Percentiles rank a stretch among this genome's conserved stretches.
Evolutionary conservation across 164 flowering plant genomes (phyloP).

Genomic region (Liriodendron chinense): DNA sequence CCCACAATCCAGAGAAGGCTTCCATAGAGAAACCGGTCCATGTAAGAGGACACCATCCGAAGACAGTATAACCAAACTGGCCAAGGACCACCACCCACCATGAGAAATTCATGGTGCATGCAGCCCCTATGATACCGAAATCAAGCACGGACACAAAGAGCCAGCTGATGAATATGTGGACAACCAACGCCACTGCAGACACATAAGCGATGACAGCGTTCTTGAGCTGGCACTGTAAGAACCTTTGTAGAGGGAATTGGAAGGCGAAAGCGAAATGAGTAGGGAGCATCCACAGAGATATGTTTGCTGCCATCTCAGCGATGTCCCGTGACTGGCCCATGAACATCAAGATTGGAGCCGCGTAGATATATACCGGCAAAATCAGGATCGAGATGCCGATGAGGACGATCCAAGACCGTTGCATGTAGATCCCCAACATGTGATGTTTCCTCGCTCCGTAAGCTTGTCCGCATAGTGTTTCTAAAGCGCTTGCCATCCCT

Average conservation of each 20-base stretch:
- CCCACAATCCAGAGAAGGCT: conserved; percentile 46
- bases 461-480: conserved; percentile 88
- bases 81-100: conserved; percentile 48
- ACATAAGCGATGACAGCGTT: conserved; percentile 38
- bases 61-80: conserved; percentile 27
- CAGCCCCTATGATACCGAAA: conserved; percentile 41
- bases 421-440: conserved; percentile 78
- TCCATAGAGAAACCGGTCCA: conserved; percentile 53
- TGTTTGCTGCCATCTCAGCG: conserved; percentile 54
- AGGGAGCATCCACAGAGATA: conserved; percentile 45
- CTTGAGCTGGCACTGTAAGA: conserved; percentile 57
- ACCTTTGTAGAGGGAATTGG: conserved; percentile 46
- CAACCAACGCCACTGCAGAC: conserved; percentile 23
- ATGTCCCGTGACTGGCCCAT: conserved; percentile 57
- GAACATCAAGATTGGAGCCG: conserved; percentile 55
- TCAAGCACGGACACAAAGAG: conserved; percentile 25
- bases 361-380: conserved; percentile 54
- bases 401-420: conserved; percentile 78
- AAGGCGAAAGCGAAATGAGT: conserved; percentile 47
- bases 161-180: conserved; percentile 46
- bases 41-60: conserved; percentile 42
- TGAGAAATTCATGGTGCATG: conserved; percentile 35
- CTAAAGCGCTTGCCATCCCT: conserved; percentile 82
- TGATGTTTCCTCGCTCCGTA: conserved; percentile 64
- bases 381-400: conserved; percentile 38